A percentile compares a stretch with the other conserved stretches of the same genome.
phyloP scores from a whole-genome alignment of 352 stramenopile species.

The Thraustochytrium striatum region DNA sequence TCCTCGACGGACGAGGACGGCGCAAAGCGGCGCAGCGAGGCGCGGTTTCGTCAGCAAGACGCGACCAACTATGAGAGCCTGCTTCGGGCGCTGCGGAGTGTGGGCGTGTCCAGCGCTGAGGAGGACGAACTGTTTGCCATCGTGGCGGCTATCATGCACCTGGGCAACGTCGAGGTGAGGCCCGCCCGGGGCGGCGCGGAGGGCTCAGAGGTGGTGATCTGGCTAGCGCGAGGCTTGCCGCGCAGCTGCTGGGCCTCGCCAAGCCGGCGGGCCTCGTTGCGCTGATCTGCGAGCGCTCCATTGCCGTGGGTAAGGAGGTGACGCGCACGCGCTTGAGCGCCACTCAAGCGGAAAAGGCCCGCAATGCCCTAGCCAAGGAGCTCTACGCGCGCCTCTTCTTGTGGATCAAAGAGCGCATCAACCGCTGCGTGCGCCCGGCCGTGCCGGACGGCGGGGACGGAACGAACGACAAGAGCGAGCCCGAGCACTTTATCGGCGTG shows the following conservation, averaged over 20 bases:
- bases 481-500: slow-evolving; percentile 74
- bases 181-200: slow-evolving; percentile 66
- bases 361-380: slow-evolving; percentile 72
- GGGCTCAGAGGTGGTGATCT: too few relatives aligned
- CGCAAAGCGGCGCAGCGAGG: not conserved
- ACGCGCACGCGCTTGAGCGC: not conserved
- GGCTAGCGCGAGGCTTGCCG: too few relatives aligned
- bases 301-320: not conserved
- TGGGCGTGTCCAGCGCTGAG: slow-evolving; percentile 67
- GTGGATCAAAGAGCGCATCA: slow-evolving; percentile 73
- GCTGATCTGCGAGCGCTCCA: not conserved
- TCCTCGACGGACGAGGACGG: slow-evolving; percentile 72
- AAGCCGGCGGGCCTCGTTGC: not conserved
- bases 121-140: slow-evolving; percentile 82
- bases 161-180: slow-evolving; percentile 85
- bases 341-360: not conserved
- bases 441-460: not conserved
- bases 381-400: slow-evolving; percentile 91
- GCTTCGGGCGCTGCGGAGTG: not conserved
- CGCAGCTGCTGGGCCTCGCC: not conserved
- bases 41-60: too few relatives aligned
- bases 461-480: slow-evolving; percentile 69
- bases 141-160: slow-evolving; percentile 79
- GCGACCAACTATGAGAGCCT: slow-evolving; percentile 3
- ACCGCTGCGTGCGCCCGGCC: not conserved